These are phyloP conservation scores for Tarenaya hassleriana DNA, from an alignment of 345 rosid genomes.

Conservation along the genomic window DNA sequence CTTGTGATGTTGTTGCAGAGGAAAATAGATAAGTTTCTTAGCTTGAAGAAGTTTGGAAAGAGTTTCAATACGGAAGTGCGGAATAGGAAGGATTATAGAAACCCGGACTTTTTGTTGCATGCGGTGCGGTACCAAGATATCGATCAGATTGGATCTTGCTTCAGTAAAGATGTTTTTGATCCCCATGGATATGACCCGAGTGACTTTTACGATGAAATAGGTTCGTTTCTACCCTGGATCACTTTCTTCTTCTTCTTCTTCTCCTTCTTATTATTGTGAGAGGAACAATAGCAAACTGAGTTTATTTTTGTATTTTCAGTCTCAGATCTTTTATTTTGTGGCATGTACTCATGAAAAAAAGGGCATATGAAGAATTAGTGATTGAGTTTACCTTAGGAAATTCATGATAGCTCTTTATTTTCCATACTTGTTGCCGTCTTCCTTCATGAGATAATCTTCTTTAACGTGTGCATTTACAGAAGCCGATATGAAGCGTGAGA, in stretches of 20 bases:
- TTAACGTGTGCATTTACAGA: constrained; percentile 40
- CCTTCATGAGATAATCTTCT: not conserved
- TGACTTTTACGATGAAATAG: constrained; percentile 76
- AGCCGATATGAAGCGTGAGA: constrained; percentile 67
- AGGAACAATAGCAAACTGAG: too few species aligned
- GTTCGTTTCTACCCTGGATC: constrained; percentile 31
- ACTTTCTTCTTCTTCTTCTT: constrained; percentile 1
- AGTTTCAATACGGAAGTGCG: constrained; percentile 95
- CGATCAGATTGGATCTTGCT: constrained; percentile 90
- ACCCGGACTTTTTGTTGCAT: constrained; percentile 86
- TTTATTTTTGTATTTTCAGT: too few species aligned
- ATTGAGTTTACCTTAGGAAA: too few species aligned
- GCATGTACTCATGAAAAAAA: too few species aligned
- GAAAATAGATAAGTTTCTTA: constrained; percentile 72
- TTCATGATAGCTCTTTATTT: too few species aligned
- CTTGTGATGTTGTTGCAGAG: constrained; percentile 41
- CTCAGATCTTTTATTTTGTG: too few species aligned
- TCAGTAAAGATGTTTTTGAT: constrained; percentile 84
- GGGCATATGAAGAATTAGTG: too few species aligned
- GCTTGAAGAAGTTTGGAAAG: constrained; percentile 72
- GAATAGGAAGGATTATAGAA: constrained; percentile 88
- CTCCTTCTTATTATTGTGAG: not conserved
- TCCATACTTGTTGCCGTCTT: too few species aligned
- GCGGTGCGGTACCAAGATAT: constrained; percentile 92
- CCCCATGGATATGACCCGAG: constrained; percentile 88